A percentile compares a stretch with the other conserved stretches of the same genome.
These are phyloP conservation scores for Fusarium sp. DNA, from an alignment of 2,329 filamentous ascomycete genomes.

Conservation along the genomic window DNA sequence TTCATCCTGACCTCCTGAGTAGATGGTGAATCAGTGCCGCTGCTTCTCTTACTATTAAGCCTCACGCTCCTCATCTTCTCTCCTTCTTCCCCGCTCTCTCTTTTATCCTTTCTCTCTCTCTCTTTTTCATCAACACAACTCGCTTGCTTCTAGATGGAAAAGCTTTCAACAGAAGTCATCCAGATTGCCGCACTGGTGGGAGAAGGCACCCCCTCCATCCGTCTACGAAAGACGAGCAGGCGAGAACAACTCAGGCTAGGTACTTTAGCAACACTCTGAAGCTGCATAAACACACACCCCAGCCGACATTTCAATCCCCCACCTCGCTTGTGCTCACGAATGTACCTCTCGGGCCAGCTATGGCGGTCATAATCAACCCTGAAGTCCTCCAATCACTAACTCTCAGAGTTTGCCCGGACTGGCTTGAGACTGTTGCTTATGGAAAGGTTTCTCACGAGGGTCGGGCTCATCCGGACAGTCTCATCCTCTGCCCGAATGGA, in stretches of 20 bases:
- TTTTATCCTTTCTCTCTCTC: neutral
- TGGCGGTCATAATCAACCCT: neutral
- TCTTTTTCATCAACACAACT: neutral
- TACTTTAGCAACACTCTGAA: neutral
- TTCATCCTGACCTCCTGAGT: neutral
- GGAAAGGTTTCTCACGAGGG: neutral
- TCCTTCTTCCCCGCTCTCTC: no score
- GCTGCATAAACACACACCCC: fast-evolving
- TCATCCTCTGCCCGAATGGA: neutral
- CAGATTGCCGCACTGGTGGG: no score
- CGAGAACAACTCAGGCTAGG: neutral
- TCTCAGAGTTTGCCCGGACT: neutral
- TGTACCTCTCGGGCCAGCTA: neutral
- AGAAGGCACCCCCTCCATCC: no score
- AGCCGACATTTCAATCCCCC: neutral
- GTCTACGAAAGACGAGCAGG: neutral
- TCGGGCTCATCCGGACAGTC: fast-evolving
- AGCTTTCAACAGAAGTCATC: no score
- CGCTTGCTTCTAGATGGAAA: no score
- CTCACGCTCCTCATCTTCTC: neutral
- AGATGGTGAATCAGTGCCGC: neutral
- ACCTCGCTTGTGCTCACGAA: neutral
- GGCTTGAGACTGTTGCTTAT: neutral
- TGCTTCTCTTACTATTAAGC: neutral
- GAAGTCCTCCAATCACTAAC: neutral